phyloP scores from a whole-genome alignment of 805 yeast genomes.

The Torulaspora franciscae region DNA sequence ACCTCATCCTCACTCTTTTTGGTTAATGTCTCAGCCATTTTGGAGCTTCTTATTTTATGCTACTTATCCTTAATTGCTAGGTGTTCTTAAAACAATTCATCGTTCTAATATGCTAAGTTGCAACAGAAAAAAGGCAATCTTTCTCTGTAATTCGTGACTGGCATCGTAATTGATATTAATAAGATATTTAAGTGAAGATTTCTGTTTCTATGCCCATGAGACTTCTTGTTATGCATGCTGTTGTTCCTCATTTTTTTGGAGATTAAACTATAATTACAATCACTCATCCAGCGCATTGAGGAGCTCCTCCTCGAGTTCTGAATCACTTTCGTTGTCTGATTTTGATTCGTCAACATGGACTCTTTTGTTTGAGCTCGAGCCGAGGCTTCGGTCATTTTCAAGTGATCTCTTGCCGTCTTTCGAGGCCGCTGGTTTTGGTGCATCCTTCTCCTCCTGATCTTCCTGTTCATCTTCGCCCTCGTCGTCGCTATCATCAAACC shows the following conservation, averaged over 20 bases:
- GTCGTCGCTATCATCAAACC: conserved; percentile 29
- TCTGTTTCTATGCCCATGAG: not conserved
- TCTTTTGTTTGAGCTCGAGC: conserved; percentile 2
- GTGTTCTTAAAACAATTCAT: too few species aligned
- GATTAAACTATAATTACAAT: not conserved
- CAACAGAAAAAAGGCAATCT: not conserved
- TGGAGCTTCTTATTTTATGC: not conserved
- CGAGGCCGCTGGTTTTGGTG: conserved; percentile 1
- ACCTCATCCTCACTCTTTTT: not conserved
- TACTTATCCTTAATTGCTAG: too few species aligned
- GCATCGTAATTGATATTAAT: not conserved
- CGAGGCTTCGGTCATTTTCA: conserved; percentile 12
- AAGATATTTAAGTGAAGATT: not conserved
- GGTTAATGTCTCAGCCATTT: not conserved
- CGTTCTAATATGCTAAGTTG: too few species aligned
- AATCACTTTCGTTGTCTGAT: conserved; percentile 23
- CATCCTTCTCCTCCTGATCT: conserved; percentile 15
- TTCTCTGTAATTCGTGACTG: not conserved
- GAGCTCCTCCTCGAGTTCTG: conserved; percentile 32
- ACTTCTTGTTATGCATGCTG: conserved; percentile 1
- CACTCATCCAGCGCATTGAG: conserved; percentile 27
- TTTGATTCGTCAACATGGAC: conserved; percentile 8
- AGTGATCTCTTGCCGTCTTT: conserved; percentile 5
- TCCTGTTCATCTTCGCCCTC: conserved; percentile 24
- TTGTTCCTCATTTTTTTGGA: not conserved